Evolutionary conservation across 1,139 yeast genomes (phyloP).

Genomic region (Candida pseudoviswanathii): DNA sequence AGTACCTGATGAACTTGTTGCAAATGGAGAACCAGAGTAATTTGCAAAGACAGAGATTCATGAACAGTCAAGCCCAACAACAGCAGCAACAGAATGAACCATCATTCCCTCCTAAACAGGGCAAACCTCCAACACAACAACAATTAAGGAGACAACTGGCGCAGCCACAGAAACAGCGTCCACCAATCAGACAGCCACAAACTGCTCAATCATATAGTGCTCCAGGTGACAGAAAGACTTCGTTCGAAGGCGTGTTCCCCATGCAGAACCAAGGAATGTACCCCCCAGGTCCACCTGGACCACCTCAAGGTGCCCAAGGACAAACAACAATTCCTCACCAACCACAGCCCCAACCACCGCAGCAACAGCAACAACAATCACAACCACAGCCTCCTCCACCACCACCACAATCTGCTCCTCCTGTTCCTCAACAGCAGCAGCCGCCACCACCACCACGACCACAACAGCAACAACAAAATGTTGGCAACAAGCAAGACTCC

Average conservation of each 20-base stretch:
- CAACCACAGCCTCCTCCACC: slow-evolving; percentile 9
- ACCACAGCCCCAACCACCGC: slow-evolving; percentile 15
- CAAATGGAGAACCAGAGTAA: slow-evolving; percentile 32
- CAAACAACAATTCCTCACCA: slow-evolving; percentile 13
- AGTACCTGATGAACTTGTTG: slow-evolving; percentile 27
- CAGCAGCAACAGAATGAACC: slow-evolving; percentile 11
- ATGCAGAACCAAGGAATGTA: slow-evolving; percentile 11
- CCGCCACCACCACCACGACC: slow-evolving; percentile 14
- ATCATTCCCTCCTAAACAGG: not conserved
- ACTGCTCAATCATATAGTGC: not conserved
- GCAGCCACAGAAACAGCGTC: not conserved
- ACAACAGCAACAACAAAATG: slow-evolving; percentile 10
- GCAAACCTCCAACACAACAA: not conserved
- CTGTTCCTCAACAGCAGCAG: slow-evolving; percentile 7
- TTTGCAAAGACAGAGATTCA: slow-evolving; percentile 26
- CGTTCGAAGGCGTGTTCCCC: slow-evolving; percentile 8
- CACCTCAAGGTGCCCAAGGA: slow-evolving; percentile 11
- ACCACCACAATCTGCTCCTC: slow-evolving; percentile 10
- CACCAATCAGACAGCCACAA: not conserved
- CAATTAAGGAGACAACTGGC: slow-evolving; percentile 1
- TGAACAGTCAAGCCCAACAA: slow-evolving; percentile 25
- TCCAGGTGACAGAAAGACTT: slow-evolving; percentile 2
- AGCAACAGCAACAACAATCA: slow-evolving; percentile 12
- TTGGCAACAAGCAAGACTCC: slow-evolving; percentile 5
- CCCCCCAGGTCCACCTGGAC: slow-evolving; percentile 11